phyloP scores from a whole-genome alignment of 148 eudicot genomes.

The Polygonum aviculare region DNA sequence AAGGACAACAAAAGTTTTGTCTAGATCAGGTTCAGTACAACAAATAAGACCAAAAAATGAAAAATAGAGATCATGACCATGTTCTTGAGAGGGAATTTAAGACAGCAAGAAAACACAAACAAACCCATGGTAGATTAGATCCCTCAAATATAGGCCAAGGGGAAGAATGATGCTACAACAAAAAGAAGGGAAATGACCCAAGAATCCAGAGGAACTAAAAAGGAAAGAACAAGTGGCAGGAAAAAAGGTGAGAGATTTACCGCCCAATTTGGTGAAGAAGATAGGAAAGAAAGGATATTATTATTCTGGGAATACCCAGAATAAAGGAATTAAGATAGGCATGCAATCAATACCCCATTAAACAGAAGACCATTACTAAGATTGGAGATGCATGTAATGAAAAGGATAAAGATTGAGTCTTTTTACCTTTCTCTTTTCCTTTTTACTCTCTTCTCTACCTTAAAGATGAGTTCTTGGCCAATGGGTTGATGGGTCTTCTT shows the following conservation, averaged over 20 bases:
- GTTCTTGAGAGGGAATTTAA: not conserved
- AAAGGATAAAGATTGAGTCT: not conserved
- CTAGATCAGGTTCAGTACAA: constrained; percentile 4
- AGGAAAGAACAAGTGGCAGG: constrained; percentile 4
- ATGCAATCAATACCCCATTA: constrained; percentile 8
- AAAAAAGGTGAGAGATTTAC: not conserved
- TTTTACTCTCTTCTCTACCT: not conserved
- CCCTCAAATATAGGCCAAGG: not conserved
- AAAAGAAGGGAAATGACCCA: not conserved
- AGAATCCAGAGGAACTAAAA: constrained; percentile 2
- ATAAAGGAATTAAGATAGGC: not conserved
- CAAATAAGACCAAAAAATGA: not conserved
- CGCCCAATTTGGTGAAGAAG: constrained; percentile 5
- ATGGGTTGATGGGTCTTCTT: constrained; percentile 8
- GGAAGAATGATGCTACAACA: not conserved
- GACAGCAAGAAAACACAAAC: constrained; percentile 1
- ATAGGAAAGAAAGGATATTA: not conserved
- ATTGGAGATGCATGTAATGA: not conserved
- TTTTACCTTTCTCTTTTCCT: not conserved
- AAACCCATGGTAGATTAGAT: constrained; percentile 7
- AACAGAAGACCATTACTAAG: constrained; percentile 5
- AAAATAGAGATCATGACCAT: not conserved
- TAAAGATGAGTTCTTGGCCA: not conserved
- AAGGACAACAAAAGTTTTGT: constrained; percentile 1
- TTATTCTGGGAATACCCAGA: constrained; percentile 10